These are phyloP conservation scores for Tulasnella sp. DNA, from an alignment of 768 basidiomycete genomes.

Conservation along the genomic window DNA sequence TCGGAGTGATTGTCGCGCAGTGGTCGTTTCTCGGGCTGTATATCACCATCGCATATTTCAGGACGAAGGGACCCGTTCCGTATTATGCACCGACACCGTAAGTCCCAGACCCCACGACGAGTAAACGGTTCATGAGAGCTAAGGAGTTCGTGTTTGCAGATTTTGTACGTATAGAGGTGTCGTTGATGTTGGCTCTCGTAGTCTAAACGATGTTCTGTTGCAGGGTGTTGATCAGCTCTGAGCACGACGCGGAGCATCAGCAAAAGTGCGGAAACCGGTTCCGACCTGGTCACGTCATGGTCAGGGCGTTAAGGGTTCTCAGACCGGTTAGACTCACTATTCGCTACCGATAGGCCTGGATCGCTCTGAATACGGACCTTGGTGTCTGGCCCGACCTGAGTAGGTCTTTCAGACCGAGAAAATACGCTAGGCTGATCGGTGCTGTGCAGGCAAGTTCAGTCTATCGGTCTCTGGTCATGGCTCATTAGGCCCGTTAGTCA, in stretches of 20 bases:
- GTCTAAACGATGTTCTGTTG: no score
- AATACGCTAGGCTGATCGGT: not conserved
- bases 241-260: no score
- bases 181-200: no score
- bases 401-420: not conserved
- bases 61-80: not conserved
- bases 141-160: no score
- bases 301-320: not conserved
- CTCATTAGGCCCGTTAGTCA: not conserved
- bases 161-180: no score
- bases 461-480: not conserved
- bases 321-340: not conserved
- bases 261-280: not conserved
- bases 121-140: no score
- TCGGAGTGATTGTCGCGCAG: constrained; percentile 3
- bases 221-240: no score
- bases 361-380: not conserved
- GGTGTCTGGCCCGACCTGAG: not conserved
- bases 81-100: constrained; percentile 11
- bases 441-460: not conserved
- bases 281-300: not conserved
- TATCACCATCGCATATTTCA: not conserved
- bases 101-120: no score
- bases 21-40: constrained; percentile 6
- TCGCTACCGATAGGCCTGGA: not conserved